These are phyloP conservation scores for Orbilia javanica DNA, from an alignment of 2,329 filamentous ascomycete genomes.

Conservation along the genomic window DNA sequence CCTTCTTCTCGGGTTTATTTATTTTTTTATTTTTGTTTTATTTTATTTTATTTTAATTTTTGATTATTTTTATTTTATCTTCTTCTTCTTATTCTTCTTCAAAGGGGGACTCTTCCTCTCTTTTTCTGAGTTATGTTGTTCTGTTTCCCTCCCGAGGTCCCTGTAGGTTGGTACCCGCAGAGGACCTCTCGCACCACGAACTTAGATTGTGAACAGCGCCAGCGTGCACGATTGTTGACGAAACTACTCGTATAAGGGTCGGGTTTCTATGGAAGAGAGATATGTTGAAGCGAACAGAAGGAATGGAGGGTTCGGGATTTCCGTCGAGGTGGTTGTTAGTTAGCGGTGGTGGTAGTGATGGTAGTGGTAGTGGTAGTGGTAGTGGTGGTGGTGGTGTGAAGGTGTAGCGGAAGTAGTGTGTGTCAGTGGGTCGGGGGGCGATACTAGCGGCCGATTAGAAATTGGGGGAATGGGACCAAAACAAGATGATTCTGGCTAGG, in stretches of 20 bases:
- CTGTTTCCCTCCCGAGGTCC: constrained; percentile 57
- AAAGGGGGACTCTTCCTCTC: too few relatives aligned
- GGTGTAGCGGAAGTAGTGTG: neutral
- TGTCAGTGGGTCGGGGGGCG: constrained; percentile 17
- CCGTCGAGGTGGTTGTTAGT: neutral
- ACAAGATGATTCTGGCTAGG: constrained; percentile 33
- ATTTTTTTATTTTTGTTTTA: too few relatives aligned
- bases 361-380: neutral
- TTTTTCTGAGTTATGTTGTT: neutral
- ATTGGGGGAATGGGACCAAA: constrained; percentile 12
- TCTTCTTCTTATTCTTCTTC: neutral
- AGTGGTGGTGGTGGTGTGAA: neutral
- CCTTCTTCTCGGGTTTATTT: neutral
- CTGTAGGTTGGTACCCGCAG: constrained; percentile 59
- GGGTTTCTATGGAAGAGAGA: constrained; percentile 31
- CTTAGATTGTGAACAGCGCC: constrained; percentile 55
- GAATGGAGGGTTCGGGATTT: constrained; percentile 28
- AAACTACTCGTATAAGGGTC: constrained; percentile 34
- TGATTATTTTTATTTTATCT: neutral
- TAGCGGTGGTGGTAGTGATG: neutral
- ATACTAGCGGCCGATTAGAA: constrained; percentile 40
- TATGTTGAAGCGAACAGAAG: constrained; percentile 37
- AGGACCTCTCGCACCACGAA: constrained; percentile 58
- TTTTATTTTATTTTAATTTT: neutral
- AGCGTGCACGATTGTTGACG: constrained; percentile 45